phyloP scores from a whole-genome alignment of 495 filamentous ascomycete genomes.

The Xylaria sp. region DNA sequence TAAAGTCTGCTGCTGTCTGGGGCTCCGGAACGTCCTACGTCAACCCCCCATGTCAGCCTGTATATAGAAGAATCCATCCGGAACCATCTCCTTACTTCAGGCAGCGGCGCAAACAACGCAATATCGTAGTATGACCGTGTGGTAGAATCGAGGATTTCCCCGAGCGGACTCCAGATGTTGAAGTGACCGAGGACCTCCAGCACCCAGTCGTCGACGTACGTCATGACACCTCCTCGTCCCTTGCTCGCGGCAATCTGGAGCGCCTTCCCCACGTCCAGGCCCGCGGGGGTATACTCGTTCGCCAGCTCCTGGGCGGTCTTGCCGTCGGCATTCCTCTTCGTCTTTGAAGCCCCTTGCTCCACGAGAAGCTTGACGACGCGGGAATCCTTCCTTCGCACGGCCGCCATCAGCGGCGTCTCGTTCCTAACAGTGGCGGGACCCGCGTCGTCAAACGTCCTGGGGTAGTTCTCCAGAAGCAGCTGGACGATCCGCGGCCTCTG shows the following conservation, averaged over 20 bases:
- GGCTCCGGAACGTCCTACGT: slow-evolving; percentile 8
- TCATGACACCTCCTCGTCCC: slow-evolving; percentile 14
- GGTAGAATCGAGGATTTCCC: slow-evolving; percentile 12
- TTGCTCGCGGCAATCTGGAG: slow-evolving; percentile 16
- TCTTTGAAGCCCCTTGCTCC: slow-evolving; percentile 16
- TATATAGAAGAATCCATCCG: neutral
- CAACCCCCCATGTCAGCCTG: neutral
- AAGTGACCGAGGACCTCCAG: slow-evolving; percentile 12
- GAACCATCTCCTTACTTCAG: neutral
- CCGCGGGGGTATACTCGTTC: slow-evolving; percentile 12
- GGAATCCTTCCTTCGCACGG: slow-evolving; percentile 8
- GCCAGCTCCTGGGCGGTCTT: slow-evolving; percentile 19
- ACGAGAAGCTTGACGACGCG: slow-evolving; percentile 24
- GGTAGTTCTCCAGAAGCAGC: slow-evolving; percentile 25
- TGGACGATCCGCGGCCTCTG: slow-evolving; percentile 25
- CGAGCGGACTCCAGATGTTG: slow-evolving; percentile 19
- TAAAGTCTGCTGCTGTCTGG: slow-evolving; percentile 16
- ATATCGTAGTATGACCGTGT: slow-evolving; percentile 20
- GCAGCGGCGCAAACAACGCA: slow-evolving; percentile 4
- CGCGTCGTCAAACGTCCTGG: slow-evolving; percentile 13
- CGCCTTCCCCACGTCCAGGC: slow-evolving; percentile 1
- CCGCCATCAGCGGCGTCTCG: slow-evolving; percentile 18
- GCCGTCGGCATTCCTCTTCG: slow-evolving; percentile 10
- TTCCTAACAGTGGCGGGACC: slow-evolving; percentile 9
- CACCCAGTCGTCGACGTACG: slow-evolving; percentile 21